Conservation (phyloP, 106 monocot genomes). For the Vanilla planifolia region DNA sequence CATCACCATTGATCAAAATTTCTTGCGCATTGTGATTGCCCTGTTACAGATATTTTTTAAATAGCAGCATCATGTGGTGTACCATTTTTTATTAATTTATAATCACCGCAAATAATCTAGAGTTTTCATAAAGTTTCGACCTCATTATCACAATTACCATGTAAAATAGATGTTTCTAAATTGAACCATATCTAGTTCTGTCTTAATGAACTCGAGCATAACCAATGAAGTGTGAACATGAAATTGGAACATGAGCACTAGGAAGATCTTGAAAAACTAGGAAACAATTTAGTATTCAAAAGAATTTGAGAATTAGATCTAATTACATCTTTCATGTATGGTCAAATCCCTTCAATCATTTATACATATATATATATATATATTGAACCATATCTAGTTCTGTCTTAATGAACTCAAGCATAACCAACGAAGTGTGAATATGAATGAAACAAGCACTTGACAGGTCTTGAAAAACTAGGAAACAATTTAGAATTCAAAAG, state of each 20-base stretch:
- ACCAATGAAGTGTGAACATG: too few species aligned
- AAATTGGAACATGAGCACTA: too few species aligned
- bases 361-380: neutral
- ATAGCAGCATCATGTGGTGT: neutral
- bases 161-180: neutral
- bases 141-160: neutral
- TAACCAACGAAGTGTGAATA: too few species aligned
- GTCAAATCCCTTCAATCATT: neutral
- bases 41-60: constrained; percentile 22
- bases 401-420: neutral
- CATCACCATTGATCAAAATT: constrained; percentile 22
- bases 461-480: neutral
- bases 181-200: neutral
- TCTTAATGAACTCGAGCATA: neutral
- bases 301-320: neutral
- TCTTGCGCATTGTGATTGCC: constrained; percentile 22
- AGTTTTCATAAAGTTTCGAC: too few species aligned
- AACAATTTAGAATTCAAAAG: neutral
- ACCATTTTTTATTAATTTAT: neutral
- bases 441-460: too few species aligned
- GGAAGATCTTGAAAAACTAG: neutral
- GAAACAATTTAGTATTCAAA: neutral
- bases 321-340: neutral
- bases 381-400: too few species aligned
- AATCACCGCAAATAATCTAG: neutral